phyloP scores from a whole-genome alignment of 2,329 filamentous ascomycete species.

The Lachnellula cervina region DNA sequence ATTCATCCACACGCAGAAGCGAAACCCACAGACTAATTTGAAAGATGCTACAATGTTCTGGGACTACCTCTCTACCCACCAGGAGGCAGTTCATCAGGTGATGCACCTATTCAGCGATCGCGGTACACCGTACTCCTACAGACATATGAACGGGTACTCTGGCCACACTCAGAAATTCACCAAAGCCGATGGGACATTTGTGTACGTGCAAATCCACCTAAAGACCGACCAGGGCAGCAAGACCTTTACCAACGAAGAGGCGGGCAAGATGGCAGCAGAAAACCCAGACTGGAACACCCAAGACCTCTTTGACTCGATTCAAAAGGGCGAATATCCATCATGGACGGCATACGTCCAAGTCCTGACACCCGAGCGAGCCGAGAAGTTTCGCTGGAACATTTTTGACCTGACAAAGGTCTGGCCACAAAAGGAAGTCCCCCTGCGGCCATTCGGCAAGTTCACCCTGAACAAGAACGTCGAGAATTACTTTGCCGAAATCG shows the following conservation, averaged over 20 bases:
- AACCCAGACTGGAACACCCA: conserved; percentile 60
- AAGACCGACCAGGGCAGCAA: conserved; percentile 60
- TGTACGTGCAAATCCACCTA: conserved; percentile 61
- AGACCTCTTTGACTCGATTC: conserved; percentile 61
- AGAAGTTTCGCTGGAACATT: conserved; percentile 57
- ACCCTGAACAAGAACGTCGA: conserved; percentile 59
- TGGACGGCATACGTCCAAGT: conserved; percentile 63
- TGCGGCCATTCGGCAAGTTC: conserved; percentile 56
- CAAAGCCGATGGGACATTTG: conserved; percentile 60
- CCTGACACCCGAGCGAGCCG: conserved; percentile 56
- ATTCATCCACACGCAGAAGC: conserved; percentile 75
- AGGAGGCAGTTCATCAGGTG: conserved; percentile 58
- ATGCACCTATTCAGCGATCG: conserved; percentile 64
- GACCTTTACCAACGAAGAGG: conserved; percentile 54
- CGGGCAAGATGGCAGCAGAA: conserved; percentile 45
- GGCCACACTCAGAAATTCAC: conserved; percentile 64
- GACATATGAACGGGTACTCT: conserved; percentile 64
- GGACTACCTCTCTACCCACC: conserved; percentile 52
- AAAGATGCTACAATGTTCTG: conserved; percentile 52
- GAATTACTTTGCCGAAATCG: conserved; percentile 62
- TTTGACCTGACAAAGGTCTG: conserved; percentile 68
- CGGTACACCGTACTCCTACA: conserved; percentile 60
- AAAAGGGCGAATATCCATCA: conserved; percentile 53
- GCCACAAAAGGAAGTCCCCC: conserved; percentile 58
- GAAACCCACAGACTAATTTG: conserved; percentile 66